Conservation (phyloP, 2,329 filamentous ascomycete genomes). For the Aurifilum marmelostoma region DNA sequence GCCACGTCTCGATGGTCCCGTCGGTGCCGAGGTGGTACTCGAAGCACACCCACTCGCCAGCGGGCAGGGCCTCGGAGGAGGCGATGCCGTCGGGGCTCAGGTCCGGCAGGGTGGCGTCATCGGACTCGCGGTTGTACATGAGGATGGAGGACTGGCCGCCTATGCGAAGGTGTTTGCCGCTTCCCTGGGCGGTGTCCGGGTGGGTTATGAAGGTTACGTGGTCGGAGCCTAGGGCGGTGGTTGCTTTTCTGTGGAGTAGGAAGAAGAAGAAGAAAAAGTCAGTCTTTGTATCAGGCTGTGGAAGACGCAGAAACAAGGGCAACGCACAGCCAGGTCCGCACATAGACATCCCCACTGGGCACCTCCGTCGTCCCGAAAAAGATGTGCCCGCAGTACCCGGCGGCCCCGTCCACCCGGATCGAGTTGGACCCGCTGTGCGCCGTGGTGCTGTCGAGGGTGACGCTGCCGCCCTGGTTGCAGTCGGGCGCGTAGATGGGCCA, state of each 20-base stretch:
- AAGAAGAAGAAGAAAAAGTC: background rate
- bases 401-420: slow-evolving; percentile 54
- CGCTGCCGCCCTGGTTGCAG: slow-evolving; percentile 62
- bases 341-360: slow-evolving; percentile 60
- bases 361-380: slow-evolving; percentile 63
- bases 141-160: slow-evolving; percentile 63
- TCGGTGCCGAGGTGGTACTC: slow-evolving; percentile 64
- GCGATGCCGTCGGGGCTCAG: slow-evolving; percentile 63
- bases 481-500: slow-evolving; percentile 64
- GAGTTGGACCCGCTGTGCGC: slow-evolving; percentile 61
- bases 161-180: slow-evolving; percentile 63
- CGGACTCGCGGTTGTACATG: slow-evolving; percentile 67
- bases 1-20: slow-evolving; percentile 63
- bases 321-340: slow-evolving; percentile 58
- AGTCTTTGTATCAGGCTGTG: too few relatives aligned
- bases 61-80: slow-evolving; percentile 53
- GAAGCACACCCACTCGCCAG: slow-evolving; percentile 60
- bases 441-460: slow-evolving; percentile 59
- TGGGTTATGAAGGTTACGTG: slow-evolving; percentile 68
- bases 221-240: slow-evolving; percentile 59
- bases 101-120: slow-evolving; percentile 65
- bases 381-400: slow-evolving; percentile 61
- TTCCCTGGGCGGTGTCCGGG: slow-evolving; percentile 59
- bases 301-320: background rate
- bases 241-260: slow-evolving; percentile 52